Conservation (phyloP, 1,284 basidiomycete species). For the Tilletia indica region DNA sequence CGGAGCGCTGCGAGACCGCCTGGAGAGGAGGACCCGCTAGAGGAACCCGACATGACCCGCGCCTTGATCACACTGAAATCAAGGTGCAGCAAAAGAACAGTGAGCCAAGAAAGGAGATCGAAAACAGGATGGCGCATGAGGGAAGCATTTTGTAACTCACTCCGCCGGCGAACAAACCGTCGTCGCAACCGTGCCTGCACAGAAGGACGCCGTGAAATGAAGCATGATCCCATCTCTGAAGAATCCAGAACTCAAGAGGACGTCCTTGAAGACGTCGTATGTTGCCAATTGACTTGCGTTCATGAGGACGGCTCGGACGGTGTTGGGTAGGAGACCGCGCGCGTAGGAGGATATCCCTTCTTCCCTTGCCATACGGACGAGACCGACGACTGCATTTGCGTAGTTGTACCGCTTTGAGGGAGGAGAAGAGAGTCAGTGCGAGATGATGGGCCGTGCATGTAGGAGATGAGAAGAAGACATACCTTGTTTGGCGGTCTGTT, state of each 20-base stretch:
- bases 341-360: constrained; percentile 59
- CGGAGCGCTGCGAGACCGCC: constrained; percentile 36
- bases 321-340: constrained; percentile 60
- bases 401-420: constrained; percentile 46
- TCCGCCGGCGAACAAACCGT: constrained; percentile 53
- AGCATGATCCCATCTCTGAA: constrained; percentile 59
- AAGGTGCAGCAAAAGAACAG: neutral
- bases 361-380: constrained; percentile 58
- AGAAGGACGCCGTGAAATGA: constrained; percentile 60
- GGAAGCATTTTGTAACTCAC: constrained; percentile 14
- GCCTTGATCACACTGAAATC: constrained; percentile 58
- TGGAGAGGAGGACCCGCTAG: constrained; percentile 28
- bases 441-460: neutral
- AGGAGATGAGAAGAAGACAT: neutral
- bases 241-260: constrained; percentile 31
- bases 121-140: too few relatives aligned
- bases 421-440: neutral
- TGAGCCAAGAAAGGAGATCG: too few relatives aligned
- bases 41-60: constrained; percentile 57
- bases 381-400: constrained; percentile 58
- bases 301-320: constrained; percentile 62
- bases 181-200: constrained; percentile 63
- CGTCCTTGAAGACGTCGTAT: constrained; percentile 21
- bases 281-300: constrained; percentile 57
- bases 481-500: constrained; percentile 38